Conservation (phyloP, 331 rosid species). For the Phaseolus coccineus region DNA sequence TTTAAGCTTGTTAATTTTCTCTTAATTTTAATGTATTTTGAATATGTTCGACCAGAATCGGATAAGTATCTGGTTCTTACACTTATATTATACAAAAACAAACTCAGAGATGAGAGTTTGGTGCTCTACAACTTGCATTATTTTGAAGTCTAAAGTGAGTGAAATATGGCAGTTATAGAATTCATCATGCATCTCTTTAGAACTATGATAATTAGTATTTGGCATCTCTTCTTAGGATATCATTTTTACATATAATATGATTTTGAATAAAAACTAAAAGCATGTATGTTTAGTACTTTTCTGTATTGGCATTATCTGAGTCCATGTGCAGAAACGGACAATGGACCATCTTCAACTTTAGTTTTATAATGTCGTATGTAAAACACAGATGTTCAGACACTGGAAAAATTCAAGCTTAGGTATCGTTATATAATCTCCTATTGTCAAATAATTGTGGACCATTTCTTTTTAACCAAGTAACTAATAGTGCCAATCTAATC, state of each 20-base stretch:
- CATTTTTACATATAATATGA: too few species aligned
- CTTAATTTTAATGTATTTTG: too few species aligned
- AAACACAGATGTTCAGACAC: not conserved
- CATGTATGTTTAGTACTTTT: not conserved
- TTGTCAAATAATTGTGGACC: not conserved
- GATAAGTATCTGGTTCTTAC: too few species aligned
- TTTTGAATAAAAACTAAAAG: too few species aligned
- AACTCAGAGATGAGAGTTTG: too few species aligned
- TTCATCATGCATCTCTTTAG: not conserved
- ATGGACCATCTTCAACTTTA: not conserved
- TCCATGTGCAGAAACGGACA: not conserved
- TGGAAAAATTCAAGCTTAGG: not conserved
- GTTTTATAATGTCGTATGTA: not conserved
- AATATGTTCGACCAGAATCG: too few species aligned
- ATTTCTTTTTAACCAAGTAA: not conserved
- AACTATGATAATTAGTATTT: not conserved
- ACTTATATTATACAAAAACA: too few species aligned
- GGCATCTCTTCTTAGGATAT: not conserved
- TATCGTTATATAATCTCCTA: not conserved
- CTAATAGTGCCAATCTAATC: not conserved
- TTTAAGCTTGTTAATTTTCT: too few species aligned
- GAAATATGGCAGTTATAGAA: not conserved
- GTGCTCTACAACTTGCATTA: not conserved
- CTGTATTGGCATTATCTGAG: not conserved
- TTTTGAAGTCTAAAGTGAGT: not conserved